Conservation (phyloP, 257 asterid genomes). For the Perilla frutescens region DNA sequence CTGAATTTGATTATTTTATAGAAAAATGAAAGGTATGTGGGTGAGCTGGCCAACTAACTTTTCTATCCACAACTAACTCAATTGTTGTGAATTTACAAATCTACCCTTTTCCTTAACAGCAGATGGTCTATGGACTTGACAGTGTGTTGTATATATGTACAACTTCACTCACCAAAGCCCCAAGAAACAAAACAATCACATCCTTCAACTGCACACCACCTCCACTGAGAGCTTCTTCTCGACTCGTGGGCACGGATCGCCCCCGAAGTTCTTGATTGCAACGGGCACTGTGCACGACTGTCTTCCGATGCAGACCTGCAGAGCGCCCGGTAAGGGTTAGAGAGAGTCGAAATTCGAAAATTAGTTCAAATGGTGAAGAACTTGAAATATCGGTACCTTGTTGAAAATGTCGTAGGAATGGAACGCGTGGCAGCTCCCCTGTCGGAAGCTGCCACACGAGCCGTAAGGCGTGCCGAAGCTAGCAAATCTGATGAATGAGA, state of each 20-base stretch:
- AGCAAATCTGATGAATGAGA: slow-evolving; percentile 76
- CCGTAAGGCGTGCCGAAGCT: slow-evolving; percentile 96
- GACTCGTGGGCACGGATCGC: slow-evolving; percentile 85
- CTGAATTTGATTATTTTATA: too few species aligned
- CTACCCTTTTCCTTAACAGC: too few species aligned
- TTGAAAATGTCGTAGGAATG: slow-evolving; percentile 85
- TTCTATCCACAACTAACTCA: too few species aligned
- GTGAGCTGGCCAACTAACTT: too few species aligned
- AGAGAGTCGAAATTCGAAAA: background rate
- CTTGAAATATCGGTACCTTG: slow-evolving; percentile 49
- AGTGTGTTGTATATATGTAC: slow-evolving; percentile 75
- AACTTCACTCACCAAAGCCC: slow-evolving; percentile 60
- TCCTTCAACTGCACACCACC: slow-evolving; percentile 70
- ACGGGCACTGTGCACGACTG: slow-evolving; percentile 77
- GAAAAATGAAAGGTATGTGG: too few species aligned
- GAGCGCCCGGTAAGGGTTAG: background rate
- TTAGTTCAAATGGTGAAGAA: background rate
- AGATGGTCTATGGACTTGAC: slow-evolving; percentile 34
- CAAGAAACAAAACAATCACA: background rate
- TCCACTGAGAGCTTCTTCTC: slow-evolving; percentile 93
- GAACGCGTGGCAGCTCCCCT: slow-evolving; percentile 83
- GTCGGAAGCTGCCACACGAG: slow-evolving; percentile 65
- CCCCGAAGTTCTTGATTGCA: slow-evolving; percentile 79
- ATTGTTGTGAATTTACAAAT: slow-evolving; percentile 34
- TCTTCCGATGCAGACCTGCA: slow-evolving; percentile 78